A percentile compares a stretch with the other conserved stretches of the same genome.
phyloP scores from a whole-genome alignment of 306 rosid species.

The Fagus crenata region DNA sequence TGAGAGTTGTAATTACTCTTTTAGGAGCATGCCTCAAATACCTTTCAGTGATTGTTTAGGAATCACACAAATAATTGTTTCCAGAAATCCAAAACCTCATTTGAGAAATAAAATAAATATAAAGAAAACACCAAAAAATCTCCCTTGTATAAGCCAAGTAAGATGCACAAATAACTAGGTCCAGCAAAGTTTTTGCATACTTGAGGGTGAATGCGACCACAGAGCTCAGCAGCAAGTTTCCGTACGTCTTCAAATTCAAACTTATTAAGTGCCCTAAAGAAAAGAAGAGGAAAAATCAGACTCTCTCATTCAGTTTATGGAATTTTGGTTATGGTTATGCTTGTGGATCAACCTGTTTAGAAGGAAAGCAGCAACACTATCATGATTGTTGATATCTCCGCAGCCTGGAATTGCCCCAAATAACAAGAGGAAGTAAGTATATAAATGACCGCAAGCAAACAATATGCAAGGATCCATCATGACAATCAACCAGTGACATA shows the following conservation, averaged over 20 bases:
- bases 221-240: conserved; percentile 89
- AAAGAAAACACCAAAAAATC: conserved; percentile 16
- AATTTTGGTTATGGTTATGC: conserved; percentile 15
- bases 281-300: conserved; percentile 16
- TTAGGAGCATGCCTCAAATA: neutral
- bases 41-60: neutral
- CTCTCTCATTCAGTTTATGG: conserved; percentile 23
- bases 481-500: neutral
- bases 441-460: neutral
- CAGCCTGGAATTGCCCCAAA: conserved; percentile 36
- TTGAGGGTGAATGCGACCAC: conserved; percentile 91
- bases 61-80: neutral
- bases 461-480: neutral
- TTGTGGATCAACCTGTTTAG: conserved; percentile 53
- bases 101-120: neutral
- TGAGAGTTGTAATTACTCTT: neutral
- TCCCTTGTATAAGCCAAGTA: conserved; percentile 1
- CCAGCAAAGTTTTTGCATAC: conserved; percentile 35
- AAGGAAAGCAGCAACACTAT: conserved; percentile 57
- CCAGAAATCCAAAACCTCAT: conserved; percentile 12
- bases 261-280: conserved; percentile 66
- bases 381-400: conserved; percentile 41
- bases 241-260: conserved; percentile 82
- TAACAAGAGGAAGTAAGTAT: conserved; percentile 12
- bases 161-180: conserved; percentile 4